phyloP scores from a whole-genome alignment of 1,284 basidiomycete species.

The Phellopilus nigrolimitatus region DNA sequence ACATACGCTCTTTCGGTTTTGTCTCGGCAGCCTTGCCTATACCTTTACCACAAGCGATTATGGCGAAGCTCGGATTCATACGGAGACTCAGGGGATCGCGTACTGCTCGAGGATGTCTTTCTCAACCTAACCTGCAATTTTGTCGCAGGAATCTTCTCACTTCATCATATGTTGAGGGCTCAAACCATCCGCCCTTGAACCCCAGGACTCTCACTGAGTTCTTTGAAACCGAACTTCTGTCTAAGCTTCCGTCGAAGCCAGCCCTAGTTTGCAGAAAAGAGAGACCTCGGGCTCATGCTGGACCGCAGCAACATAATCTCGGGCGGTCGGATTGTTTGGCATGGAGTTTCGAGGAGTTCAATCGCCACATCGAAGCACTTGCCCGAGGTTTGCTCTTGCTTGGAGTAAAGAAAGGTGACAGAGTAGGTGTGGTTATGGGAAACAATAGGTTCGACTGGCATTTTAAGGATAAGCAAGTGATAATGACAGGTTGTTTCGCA shows the following conservation, averaged over 20 bases:
- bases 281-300: slow-evolving; percentile 51
- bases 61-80: no score
- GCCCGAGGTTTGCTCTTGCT: slow-evolving; percentile 65
- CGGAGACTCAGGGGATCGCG: no score
- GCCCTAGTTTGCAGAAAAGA: slow-evolving; percentile 69
- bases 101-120: no score
- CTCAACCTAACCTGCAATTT: no score
- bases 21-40: no score
- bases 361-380: slow-evolving; percentile 60
- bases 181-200: slow-evolving; percentile 55
- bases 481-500: slow-evolving; percentile 29
- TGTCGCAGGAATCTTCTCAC: slow-evolving; percentile 22
- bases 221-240: slow-evolving; percentile 54
- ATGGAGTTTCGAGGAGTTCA: slow-evolving; percentile 74
- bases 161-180: slow-evolving; percentile 53
- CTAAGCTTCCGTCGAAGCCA: slow-evolving; percentile 44
- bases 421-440: slow-evolving; percentile 80
- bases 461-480: background rate
- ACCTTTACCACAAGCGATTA: no score
- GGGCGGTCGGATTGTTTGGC: slow-evolving; percentile 48
- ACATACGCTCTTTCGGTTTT: no score
- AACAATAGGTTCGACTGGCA: slow-evolving; percentile 59
- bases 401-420: slow-evolving; percentile 73
- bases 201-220: slow-evolving; percentile 58
- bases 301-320: slow-evolving; percentile 48